Conservation (phyloP, 257 asterid species). For the Verbascum thapsus region DNA sequence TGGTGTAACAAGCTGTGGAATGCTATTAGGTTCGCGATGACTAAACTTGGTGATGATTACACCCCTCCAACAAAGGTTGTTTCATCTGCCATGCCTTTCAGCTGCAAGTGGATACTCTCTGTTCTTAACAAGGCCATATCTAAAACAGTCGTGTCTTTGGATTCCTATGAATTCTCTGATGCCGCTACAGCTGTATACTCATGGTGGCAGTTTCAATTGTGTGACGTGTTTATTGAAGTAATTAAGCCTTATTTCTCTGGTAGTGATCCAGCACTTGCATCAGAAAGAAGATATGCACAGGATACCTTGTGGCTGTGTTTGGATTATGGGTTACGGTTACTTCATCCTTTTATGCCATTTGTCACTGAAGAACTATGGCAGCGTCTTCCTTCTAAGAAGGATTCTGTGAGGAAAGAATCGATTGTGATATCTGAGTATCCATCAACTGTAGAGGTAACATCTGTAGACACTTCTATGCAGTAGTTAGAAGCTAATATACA, state of each 20-base stretch:
- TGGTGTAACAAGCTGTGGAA: conserved; percentile 99
- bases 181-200: conserved; percentile 88
- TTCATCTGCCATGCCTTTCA: conserved; percentile 70
- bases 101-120: conserved; percentile 96
- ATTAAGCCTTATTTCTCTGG: conserved; percentile 83
- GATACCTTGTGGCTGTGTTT: conserved; percentile 89
- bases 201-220: conserved; percentile 91
- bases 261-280: conserved; percentile 46
- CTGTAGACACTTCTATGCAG: neutral
- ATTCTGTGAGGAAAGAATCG: conserved; percentile 70
- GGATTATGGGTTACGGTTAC: conserved; percentile 81
- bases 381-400: conserved; percentile 75
- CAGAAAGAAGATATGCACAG: conserved; percentile 68
- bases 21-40: conserved; percentile 94
- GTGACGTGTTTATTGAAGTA: conserved; percentile 93
- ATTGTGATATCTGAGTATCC: conserved; percentile 87
- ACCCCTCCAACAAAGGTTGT: conserved; percentile 64
- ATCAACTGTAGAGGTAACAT: conserved; percentile 63
- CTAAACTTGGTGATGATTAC: conserved; percentile 88
- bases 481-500: neutral
- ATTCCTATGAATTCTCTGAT: conserved; percentile 80
- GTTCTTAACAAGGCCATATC: conserved; percentile 85
- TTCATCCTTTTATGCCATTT: conserved; percentile 96
- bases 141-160: conserved; percentile 62
- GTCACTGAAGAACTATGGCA: conserved; percentile 98